Base-by-base conservation (phyloP, 148 eudicot species). In the Dianthus caryophyllus region DNA sequence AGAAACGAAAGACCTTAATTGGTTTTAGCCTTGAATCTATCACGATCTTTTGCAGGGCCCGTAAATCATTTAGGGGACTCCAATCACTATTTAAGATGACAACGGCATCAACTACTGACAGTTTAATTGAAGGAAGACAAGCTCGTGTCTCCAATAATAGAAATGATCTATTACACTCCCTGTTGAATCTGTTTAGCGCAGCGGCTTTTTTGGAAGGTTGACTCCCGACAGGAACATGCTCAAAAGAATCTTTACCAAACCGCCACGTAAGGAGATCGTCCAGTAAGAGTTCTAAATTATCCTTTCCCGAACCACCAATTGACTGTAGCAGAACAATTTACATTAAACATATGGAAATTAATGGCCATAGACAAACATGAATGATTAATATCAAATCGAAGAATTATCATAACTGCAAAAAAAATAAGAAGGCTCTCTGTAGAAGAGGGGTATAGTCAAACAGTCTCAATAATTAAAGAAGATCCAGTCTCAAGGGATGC, bases 231-330 rank as follows among this genome's bases (percentile, higher is more conserved):
- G 72, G 81, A 62, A 91, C 72, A 49, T 75, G 80, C 64, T 79
- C 82, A 78, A 84, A 91, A 13, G 89, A 83, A 74, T 85, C 87
- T 62, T 59, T 15, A 54, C 95, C 97, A 80, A 85, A 91, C 71
- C 83, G 77, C 44, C 73, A 68, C 65, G 70, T 57, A 26, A 91
- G 81, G 44, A 85, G 76, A 68, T 88, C 91, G 22, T 88, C 91
- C 74, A 91, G 75, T 70, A 91, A 75, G 77, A 82, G 81, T 67
- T 89, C 89, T 20, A 61, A 65, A 26, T 80, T 55, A 55, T 88
- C 72, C 67, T 26, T 55, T 50, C 87, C 86, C 29, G 89, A 72
- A 62, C 84, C 82, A 54, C 78, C 86, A 63, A 73, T 64, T 16
- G 83, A 55, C 97, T 87, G 84, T 62, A 68, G 68, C 46, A 50